Evolutionary conservation across 345 rosid genomes (phyloP).

Genomic region (Mallotus nudiflorus): DNA sequence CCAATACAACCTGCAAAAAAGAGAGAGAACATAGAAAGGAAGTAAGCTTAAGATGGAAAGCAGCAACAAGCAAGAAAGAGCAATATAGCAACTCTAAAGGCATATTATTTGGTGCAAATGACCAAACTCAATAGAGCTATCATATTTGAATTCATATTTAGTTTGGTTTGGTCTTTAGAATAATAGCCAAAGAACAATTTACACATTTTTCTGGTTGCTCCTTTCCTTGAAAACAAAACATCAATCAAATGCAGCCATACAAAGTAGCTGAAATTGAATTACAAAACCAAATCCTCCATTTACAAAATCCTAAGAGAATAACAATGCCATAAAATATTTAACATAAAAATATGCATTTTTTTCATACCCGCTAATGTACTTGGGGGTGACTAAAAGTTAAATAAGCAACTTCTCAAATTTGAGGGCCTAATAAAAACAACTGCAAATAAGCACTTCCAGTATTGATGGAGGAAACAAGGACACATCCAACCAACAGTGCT

Average conservation of each 20-base stretch:
- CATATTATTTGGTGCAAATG: not conserved
- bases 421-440: not conserved
- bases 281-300: not conserved
- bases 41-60: not conserved
- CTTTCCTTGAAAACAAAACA: not conserved
- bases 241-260: not conserved
- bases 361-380: not conserved
- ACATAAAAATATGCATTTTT: not conserved
- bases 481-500: no score
- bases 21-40: not conserved
- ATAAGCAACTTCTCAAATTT: not conserved
- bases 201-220: not conserved
- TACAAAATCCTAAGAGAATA: not conserved
- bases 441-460: not conserved
- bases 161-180: not conserved
- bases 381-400: not conserved
- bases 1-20: constrained; percentile 77
- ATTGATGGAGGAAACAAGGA: no score
- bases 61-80: not conserved
- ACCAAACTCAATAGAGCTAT: not conserved
- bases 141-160: not conserved
- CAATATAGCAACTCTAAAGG: not conserved
- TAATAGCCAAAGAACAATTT: not conserved
- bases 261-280: not conserved
- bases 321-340: not conserved